Percentiles rank a stretch among this genome's conserved stretches.
Evolutionary conservation across 139 green algal genomes (phyloP).

Genomic region (Spirogloea muscicola): DNA sequence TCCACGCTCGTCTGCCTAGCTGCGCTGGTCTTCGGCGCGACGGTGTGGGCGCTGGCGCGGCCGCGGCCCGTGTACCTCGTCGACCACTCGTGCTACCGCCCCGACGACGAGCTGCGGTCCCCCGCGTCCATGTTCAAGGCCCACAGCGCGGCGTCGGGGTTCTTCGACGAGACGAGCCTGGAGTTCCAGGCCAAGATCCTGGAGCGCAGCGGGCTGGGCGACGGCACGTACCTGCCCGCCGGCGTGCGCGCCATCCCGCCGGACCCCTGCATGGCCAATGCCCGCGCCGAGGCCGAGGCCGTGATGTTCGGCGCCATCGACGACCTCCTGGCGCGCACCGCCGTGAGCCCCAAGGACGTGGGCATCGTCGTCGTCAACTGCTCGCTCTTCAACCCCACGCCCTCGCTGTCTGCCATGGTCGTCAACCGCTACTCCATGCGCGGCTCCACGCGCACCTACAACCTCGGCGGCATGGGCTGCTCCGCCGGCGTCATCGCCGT

Average conservation of each 20-base stretch:
- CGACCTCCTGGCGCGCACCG: slow-evolving; percentile 46
- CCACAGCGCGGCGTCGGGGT: background rate
- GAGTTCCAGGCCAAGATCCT: slow-evolving; percentile 91
- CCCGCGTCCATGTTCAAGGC: slow-evolving; percentile 26
- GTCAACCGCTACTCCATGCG: slow-evolving; percentile 94
- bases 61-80: slow-evolving; percentile 81
- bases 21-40: slow-evolving; percentile 11
- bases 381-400: slow-evolving; percentile 94
- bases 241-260: slow-evolving; percentile 49
- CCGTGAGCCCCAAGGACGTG: slow-evolving; percentile 69
- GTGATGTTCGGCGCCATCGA: slow-evolving; percentile 65
- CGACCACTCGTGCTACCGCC: slow-evolving; percentile 65
- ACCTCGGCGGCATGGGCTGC: slow-evolving; percentile 94
- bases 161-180: slow-evolving; percentile 62
- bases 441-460: slow-evolving; percentile 86
- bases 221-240: slow-evolving; percentile 86
- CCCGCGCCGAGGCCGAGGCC: slow-evolving; percentile 81
- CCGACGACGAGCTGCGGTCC: slow-evolving; percentile 19
- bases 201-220: slow-evolving; percentile 72
- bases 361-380: slow-evolving; percentile 95
- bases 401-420: slow-evolving; percentile 88
- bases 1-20: slow-evolving; percentile 5
- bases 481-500: slow-evolving; percentile 82
- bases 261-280: slow-evolving; percentile 62
- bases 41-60: slow-evolving; percentile 17